Conservation (phyloP, 805 yeast species). For the Schwanniomyces yamadae region DNA sequence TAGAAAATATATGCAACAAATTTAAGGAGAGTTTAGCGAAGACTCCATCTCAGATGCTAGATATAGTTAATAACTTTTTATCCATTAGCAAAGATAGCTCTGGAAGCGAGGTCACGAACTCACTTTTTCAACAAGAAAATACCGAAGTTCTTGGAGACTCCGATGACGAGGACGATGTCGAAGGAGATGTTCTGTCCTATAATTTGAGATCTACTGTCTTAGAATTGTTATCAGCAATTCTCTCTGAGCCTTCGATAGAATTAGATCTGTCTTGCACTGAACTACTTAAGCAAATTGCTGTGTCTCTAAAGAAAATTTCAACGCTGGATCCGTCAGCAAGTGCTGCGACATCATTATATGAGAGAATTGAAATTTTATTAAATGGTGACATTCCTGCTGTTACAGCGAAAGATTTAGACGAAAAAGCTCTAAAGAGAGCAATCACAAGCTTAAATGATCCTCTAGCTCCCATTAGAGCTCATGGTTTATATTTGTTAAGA, state of each 20-base stretch:
- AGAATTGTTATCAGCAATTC: slow-evolving; percentile 36
- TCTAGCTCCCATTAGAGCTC: slow-evolving; percentile 79
- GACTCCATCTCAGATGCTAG: slow-evolving; percentile 58
- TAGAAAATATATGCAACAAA: slow-evolving; percentile 59
- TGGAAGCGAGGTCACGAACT: background rate
- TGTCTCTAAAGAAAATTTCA: slow-evolving; percentile 12
- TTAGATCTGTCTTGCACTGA: slow-evolving; percentile 28
- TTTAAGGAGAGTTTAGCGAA: slow-evolving; percentile 57
- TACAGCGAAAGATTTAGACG: slow-evolving; percentile 31
- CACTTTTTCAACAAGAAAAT: slow-evolving; percentile 1
- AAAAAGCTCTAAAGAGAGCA: slow-evolving; percentile 53
- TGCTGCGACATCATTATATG: slow-evolving; percentile 24
- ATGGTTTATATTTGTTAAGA: slow-evolving; percentile 69
- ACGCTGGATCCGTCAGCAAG: no score
- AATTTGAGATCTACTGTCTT: slow-evolving; percentile 30
- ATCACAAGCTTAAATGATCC: slow-evolving; percentile 71
- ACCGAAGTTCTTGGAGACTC: slow-evolving; percentile 22
- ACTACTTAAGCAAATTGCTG: slow-evolving; percentile 27
- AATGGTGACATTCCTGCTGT: slow-evolving; percentile 23
- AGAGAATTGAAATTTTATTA: slow-evolving; percentile 28
- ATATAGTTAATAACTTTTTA: slow-evolving; percentile 26
- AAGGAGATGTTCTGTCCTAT: no score
- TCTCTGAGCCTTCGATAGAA: slow-evolving; percentile 28
- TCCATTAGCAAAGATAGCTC: slow-evolving; percentile 2
- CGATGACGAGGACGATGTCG: slow-evolving; percentile 31